Conservation (phyloP, 306 rosid species). For the Gastrolobium bilobum region DNA sequence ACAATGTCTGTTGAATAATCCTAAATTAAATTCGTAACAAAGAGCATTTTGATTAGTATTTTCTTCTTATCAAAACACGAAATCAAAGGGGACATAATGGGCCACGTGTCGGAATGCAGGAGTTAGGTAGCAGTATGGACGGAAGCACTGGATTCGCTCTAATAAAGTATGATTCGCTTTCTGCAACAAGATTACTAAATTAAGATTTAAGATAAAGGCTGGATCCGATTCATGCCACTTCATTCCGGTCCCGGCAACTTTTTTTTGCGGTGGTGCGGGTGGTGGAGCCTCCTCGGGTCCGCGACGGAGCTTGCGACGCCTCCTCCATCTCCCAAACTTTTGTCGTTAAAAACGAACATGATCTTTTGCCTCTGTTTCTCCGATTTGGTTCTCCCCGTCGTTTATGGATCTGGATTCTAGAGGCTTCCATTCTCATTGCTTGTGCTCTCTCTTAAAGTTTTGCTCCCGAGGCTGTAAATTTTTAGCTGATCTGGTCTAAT, state of each 20-base stretch:
- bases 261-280: slow-evolving; percentile 35
- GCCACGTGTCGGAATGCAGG: slow-evolving; percentile 36
- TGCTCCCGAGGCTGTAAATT: neutral
- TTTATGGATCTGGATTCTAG: slow-evolving; percentile 54
- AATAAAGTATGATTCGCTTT: slow-evolving; percentile 32
- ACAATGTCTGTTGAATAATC: too few relatives aligned
- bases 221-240: slow-evolving; percentile 52
- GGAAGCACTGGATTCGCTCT: slow-evolving; percentile 46
- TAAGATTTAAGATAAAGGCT: slow-evolving; percentile 40
- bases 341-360: slow-evolving; percentile 1
- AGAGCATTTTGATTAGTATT: too few relatives aligned
- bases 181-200: slow-evolving; percentile 39
- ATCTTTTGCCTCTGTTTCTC: slow-evolving; percentile 50
- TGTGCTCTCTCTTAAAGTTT: slow-evolving; percentile 9
- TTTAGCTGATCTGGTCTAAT: slow-evolving; percentile 46
- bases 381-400: slow-evolving; percentile 30
- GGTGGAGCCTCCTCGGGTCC: slow-evolving; percentile 35
- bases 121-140: slow-evolving; percentile 9
- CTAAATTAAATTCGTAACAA: too few relatives aligned
- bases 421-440: slow-evolving; percentile 37
- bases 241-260: slow-evolving; percentile 10
- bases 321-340: slow-evolving; percentile 13
- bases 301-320: slow-evolving; percentile 12
- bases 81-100: neutral
- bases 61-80: too few relatives aligned